Evolutionary conservation across 306 rosid genomes (phyloP), one percentile per base, ranked within the genome.

Genomic region (Acacia crassicarpa): DNA sequence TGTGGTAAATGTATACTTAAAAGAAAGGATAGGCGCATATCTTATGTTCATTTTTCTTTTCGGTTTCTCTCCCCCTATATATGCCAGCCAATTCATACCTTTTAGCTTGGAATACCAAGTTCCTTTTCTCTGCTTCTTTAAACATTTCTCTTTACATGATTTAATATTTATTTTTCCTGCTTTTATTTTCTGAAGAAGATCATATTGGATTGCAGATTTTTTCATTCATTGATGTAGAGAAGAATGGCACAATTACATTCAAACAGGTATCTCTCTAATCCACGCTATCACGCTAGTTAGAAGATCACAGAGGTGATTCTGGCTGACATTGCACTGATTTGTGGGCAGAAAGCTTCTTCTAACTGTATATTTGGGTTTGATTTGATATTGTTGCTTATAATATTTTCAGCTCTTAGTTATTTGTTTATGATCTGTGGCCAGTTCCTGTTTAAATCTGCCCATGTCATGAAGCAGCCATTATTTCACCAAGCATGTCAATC

Each of bases 361-460:
- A 30, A 32, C 62, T 77, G 72, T 70, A 33, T 14, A 54, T 19
- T 56, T 43, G 63, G 40, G 48, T 81, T 84, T 69, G 27, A 15
- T 53, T 38, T 71, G 35, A 76, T 43, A 32, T 63, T 58, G 25
- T 58, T 48, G 35, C 76, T 65, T 54, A 67, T 22, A 44, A 35
- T 76, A 62, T 10, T 76, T 10, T 76, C 22, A 58, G 20, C 9
- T 68, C 48, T 44, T 61, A n/a, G 40, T 58, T 2, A 66, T 33
- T 66, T 66, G 14, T 66, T 66, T 66, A 9, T 35, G 11, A 66
- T 32, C 80, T 87, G 78, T 82, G 62, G 85, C 76, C 90, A 92
- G 99, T 93, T 93, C 86, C 87, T 96, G 80, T 92, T 76, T 74
- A 93, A 90, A 51, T 91, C 97, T 40, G 92, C 80, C 16, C 87